Conservation (phyloP, 345 rosid genomes). For the Adansonia digitata region DNA sequence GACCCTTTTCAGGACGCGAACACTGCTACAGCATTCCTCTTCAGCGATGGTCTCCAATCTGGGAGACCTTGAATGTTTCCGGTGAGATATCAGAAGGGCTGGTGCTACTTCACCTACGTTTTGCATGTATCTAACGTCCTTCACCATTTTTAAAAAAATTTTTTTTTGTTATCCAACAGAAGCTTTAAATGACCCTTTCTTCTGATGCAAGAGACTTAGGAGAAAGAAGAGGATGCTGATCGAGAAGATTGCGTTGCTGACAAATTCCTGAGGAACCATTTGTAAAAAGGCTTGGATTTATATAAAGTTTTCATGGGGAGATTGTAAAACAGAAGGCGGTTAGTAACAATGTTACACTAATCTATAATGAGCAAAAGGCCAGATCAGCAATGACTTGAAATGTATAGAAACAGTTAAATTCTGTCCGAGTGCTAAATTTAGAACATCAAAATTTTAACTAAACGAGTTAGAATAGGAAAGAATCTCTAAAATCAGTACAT, state of each 20-base stretch:
- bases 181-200: no score
- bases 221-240: no score
- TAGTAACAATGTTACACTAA: neutral
- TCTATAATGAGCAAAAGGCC: no score
- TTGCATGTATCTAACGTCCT: constrained; percentile 16
- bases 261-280: neutral
- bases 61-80: constrained; percentile 32
- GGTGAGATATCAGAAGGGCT: constrained; percentile 24
- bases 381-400: constrained; percentile 1
- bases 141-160: constrained; percentile 6
- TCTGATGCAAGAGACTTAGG: no score
- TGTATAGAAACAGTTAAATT: neutral
- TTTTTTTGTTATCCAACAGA: no score
- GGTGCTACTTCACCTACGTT: constrained; percentile 36
- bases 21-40: constrained; percentile 30
- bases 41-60: constrained; percentile 49
- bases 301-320: neutral
- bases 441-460: no score
- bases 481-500: no score
- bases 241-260: no score
- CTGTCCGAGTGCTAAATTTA: constrained; percentile 7
- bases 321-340: constrained; percentile 7
- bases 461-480: neutral
- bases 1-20: constrained; percentile 18
- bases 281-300: neutral